Evolutionary conservation across 768 basidiomycete species (phyloP).

Genomic region (Dendrothele bispora): DNA sequence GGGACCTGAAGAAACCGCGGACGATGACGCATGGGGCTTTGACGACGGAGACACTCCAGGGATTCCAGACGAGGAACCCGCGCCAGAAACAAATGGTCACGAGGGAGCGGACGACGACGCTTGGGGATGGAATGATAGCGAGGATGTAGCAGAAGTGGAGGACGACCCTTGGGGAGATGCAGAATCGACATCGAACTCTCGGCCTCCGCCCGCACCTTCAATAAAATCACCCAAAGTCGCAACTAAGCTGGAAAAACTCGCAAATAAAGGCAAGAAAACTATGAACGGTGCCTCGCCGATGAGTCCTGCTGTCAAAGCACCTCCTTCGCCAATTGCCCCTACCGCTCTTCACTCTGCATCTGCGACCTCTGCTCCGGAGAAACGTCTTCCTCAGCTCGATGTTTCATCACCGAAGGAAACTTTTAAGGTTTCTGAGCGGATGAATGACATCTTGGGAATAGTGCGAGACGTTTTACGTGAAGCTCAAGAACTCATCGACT

Average conservation of each 20-base stretch:
- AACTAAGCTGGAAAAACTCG: constrained; percentile 56
- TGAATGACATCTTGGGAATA: constrained; percentile 51
- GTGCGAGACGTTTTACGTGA: constrained; percentile 68
- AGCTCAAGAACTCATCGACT: constrained; percentile 60
- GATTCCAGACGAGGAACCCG: constrained; percentile 14
- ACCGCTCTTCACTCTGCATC: constrained; percentile 16
- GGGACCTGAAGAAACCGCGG: constrained; percentile 31
- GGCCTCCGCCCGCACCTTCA: constrained; percentile 29
- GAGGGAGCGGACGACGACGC: constrained; percentile 46
- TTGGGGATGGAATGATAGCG: constrained; percentile 78
- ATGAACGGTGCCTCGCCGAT: constrained; percentile 30
- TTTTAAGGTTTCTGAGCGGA: constrained; percentile 60
- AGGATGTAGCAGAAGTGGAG: constrained; percentile 34
- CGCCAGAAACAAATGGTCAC: constrained; percentile 10
- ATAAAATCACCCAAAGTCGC: constrained; percentile 50
- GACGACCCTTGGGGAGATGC: constrained; percentile 71
- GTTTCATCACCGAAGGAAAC: constrained; percentile 43
- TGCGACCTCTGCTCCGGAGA: constrained; percentile 19
- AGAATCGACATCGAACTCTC: constrained; percentile 23
- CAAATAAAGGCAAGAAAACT: constrained; percentile 52
- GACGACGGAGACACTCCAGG: constrained; percentile 39
- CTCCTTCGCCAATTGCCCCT: constrained; percentile 18
- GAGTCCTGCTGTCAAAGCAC: constrained; percentile 16
- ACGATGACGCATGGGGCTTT: constrained; percentile 51
- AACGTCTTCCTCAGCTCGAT: constrained; percentile 24